These are phyloP conservation scores for Theobroma cacao DNA, from an alignment of 345 rosid species.

Conservation along the genomic window DNA sequence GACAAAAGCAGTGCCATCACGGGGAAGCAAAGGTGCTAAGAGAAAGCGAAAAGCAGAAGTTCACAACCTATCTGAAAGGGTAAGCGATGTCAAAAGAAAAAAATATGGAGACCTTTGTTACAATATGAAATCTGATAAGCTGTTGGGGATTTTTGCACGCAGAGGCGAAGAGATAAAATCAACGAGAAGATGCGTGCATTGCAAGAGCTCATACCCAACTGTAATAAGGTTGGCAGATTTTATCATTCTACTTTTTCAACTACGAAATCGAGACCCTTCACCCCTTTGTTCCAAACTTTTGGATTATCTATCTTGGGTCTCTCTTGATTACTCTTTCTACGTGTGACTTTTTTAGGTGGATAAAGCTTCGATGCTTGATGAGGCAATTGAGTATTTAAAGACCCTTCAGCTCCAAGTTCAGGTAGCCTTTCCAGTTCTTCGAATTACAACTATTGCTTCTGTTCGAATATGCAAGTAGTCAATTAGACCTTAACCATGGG, in stretches of 20 bases:
- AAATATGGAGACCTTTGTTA: neutral
- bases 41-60: slow-evolving; percentile 36
- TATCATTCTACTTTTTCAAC: neutral
- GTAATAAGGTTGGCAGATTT: slow-evolving; percentile 46
- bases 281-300: neutral
- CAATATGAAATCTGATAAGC: neutral
- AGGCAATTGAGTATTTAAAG: slow-evolving; percentile 62
- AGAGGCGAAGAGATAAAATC: slow-evolving; percentile 63
- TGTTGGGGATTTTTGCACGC: slow-evolving; percentile 8
- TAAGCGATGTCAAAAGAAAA: slow-evolving; percentile 12
- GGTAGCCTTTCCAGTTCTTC: slow-evolving; percentile 33
- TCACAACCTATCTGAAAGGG: slow-evolving; percentile 48
- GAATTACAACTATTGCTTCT: neutral
- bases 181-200: slow-evolving; percentile 63
- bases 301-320: neutral
- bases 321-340: neutral
- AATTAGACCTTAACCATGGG: neutral
- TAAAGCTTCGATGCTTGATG: slow-evolving; percentile 64
- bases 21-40: slow-evolving; percentile 21
- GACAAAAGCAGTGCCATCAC: slow-evolving; percentile 28
- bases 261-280: neutral
- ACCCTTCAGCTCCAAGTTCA: slow-evolving; percentile 73
- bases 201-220: slow-evolving; percentile 67
- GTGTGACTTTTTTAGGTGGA: slow-evolving; percentile 35
- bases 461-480: neutral